Percentiles rank a stretch among this genome's conserved stretches.
Conservation (phyloP, 192 early-diverging fungal genomes). For the Linnemannia schmuckeri region DNA sequence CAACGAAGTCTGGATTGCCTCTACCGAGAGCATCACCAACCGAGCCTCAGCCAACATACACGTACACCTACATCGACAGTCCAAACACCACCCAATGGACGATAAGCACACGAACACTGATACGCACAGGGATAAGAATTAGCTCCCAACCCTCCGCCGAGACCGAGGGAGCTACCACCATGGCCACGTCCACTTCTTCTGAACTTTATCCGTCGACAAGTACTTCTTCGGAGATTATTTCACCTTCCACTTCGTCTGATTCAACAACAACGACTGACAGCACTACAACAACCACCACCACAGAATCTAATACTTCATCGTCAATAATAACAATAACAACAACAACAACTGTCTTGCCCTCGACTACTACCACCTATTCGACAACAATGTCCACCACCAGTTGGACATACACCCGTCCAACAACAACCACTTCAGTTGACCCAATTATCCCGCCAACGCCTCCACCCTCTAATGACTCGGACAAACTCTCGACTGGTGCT, state of each 20-base stretch:
- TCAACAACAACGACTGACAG: not conserved
- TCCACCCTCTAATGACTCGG: not conserved
- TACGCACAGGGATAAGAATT: not conserved
- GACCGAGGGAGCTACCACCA: not conserved
- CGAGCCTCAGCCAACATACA: no score
- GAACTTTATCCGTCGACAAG: not conserved
- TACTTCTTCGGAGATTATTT: not conserved
- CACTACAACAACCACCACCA: not conserved
- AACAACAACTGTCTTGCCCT: not conserved
- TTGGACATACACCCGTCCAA: not conserved
- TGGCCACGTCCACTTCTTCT: not conserved
- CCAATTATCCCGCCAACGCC: not conserved
- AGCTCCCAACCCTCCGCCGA: not conserved
- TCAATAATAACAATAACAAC: not conserved
- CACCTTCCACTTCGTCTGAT: not conserved
- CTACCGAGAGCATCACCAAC: no score
- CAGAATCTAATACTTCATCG: not conserved
- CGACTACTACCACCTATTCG: not conserved
- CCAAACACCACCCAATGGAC: no score
- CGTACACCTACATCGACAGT: no score
- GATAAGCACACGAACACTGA: not conserved
- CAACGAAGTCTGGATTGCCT: not conserved
- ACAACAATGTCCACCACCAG: conserved; percentile 6
- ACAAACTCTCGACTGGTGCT: conserved; percentile 6
- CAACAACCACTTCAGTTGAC: not conserved